These are phyloP conservation scores for Tetrapisispora fleetii DNA, from an alignment of 805 yeast species.

Conservation along the genomic window DNA sequence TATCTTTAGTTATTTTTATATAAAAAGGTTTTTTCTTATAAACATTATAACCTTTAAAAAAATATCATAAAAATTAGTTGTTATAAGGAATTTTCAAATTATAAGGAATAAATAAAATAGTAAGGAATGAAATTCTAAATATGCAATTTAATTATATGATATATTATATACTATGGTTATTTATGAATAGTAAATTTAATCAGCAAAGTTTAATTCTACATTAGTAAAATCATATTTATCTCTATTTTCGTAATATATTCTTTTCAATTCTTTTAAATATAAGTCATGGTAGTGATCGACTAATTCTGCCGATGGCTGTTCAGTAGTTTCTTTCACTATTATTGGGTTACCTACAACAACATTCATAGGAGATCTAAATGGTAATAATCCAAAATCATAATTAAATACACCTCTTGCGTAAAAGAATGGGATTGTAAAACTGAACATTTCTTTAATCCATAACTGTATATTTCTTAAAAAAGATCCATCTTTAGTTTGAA, in stretches of 20 bases:
- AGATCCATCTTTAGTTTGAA: conserved; percentile 36
- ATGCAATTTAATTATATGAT: not conserved
- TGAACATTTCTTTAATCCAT: conserved; percentile 59
- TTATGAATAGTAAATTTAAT: conserved; percentile 4
- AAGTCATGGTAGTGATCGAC: conserved; percentile 62
- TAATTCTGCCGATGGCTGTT: conserved; percentile 37
- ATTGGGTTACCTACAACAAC: conserved; percentile 69
- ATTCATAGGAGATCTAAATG: conserved; percentile 71
- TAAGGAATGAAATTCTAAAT: not conserved
- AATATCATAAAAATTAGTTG: no score
- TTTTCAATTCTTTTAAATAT: conserved; percentile 54
- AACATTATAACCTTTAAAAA: no score
- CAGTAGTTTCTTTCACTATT: conserved; percentile 38
- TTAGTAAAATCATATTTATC: conserved; percentile 32
- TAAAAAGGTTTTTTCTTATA: no score
- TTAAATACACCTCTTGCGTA: conserved; percentile 89
- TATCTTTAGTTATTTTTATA: no score
- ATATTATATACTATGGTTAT: not conserved
- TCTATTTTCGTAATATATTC: conserved; percentile 60
- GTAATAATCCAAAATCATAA: conserved; percentile 84
- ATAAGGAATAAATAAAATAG: no score
- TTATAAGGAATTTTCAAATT: no score
- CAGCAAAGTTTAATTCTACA: conserved; percentile 22
- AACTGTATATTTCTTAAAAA: conserved; percentile 49
- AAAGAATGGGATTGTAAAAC: conserved; percentile 85